Percentiles rank a stretch among this genome's conserved stretches.
phyloP scores from a whole-genome alignment of 2,329 filamentous ascomycete genomes.

The Colletotrichum tofieldiae region DNA sequence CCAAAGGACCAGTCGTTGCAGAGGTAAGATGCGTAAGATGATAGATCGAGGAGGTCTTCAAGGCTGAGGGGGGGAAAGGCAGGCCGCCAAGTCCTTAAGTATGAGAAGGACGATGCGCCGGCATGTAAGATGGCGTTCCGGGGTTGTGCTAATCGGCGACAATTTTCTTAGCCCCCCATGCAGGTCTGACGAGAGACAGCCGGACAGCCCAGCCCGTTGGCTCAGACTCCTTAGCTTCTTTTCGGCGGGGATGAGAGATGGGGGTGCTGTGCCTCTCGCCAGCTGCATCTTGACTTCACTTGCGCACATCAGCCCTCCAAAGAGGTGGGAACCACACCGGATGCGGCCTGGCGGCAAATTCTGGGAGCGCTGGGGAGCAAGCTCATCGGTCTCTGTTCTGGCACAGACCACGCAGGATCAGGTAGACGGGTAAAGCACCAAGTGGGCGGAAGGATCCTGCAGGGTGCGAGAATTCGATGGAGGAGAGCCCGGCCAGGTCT shows the following conservation, averaged over 20 bases:
- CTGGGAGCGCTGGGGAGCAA: background rate
- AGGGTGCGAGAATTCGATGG: background rate
- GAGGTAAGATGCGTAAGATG: background rate
- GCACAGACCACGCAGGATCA: background rate
- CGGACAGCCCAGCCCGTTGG: background rate
- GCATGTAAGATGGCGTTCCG: slow-evolving; percentile 1
- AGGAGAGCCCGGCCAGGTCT: background rate
- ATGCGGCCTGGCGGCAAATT: background rate
- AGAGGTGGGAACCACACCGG: background rate
- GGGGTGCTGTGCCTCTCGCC: background rate
- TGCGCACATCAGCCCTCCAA: background rate
- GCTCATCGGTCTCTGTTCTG: background rate
- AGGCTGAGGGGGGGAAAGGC: background rate
- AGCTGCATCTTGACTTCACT: background rate
- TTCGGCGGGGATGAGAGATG: background rate
- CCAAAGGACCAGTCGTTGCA: background rate
- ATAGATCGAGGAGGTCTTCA: background rate
- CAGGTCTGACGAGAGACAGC: background rate
- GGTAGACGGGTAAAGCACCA: background rate
- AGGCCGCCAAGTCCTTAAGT: slow-evolving; percentile 12
- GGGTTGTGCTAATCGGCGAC: background rate
- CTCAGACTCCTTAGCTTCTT: background rate
- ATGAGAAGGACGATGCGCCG: background rate
- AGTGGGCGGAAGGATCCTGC: background rate
- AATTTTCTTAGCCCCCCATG: background rate